phyloP scores from a whole-genome alignment of 2,329 filamentous ascomycete genomes.

The Neofusicoccum umdonicola region DNA sequence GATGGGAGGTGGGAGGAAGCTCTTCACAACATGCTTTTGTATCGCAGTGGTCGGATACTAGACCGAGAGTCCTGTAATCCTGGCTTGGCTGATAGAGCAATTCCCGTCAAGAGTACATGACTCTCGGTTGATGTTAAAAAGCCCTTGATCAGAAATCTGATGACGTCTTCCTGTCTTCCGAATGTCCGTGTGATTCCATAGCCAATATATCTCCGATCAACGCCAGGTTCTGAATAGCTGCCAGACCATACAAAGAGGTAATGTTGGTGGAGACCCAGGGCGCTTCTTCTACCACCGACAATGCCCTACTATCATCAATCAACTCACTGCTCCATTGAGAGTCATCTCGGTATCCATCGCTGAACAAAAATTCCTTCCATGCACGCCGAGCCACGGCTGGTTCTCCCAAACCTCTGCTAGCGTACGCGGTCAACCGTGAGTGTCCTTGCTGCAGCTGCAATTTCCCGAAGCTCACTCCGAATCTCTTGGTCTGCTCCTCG shows the following conservation, averaged over 20 bases:
- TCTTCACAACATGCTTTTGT: no score
- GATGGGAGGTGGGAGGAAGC: no score
- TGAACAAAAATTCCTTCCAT: slow-evolving; percentile 55
- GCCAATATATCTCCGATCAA: slow-evolving; percentile 23
- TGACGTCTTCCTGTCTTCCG: no score
- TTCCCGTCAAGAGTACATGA: no score
- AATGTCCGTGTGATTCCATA: no score
- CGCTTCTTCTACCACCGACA: slow-evolving; percentile 55
- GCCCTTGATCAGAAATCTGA: no score
- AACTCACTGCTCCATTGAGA: slow-evolving; percentile 38
- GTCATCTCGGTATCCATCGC: slow-evolving; percentile 39
- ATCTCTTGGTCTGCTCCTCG: slow-evolving; percentile 53
- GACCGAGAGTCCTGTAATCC: no score
- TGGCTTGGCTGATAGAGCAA: no score
- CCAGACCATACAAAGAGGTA: slow-evolving; percentile 56
- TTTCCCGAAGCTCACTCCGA: slow-evolving; percentile 49
- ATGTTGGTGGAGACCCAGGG: slow-evolving; percentile 59
- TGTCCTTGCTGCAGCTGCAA: slow-evolving; percentile 56
- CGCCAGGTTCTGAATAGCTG: slow-evolving; percentile 57
- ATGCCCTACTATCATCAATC: slow-evolving; percentile 45
- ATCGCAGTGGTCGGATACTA: no score
- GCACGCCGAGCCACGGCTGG: slow-evolving; percentile 50
- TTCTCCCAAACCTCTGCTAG: slow-evolving; percentile 46
- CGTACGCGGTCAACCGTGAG: slow-evolving; percentile 58
- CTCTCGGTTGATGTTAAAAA: no score